These are phyloP conservation scores for Tulasnella sp. DNA, from an alignment of 768 basidiomycete genomes.

Conservation along the genomic window DNA sequence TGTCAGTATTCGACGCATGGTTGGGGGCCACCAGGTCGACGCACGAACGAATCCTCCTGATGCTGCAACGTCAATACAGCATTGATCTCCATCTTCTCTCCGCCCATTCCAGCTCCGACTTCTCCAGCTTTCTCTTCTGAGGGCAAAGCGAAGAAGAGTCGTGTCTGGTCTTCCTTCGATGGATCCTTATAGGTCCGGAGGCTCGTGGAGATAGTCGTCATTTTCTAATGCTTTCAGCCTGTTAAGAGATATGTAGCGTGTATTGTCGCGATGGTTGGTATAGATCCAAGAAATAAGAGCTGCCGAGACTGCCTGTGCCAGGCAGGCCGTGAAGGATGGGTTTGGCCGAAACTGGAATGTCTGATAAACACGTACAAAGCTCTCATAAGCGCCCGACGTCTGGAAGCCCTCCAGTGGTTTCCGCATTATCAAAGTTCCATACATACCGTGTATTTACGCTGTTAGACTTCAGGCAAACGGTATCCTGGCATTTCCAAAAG, in stretches of 20 bases:
- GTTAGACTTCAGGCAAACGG: too few relatives aligned
- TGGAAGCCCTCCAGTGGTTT: background rate
- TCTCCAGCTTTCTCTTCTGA: conserved; percentile 30
- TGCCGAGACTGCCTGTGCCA: background rate
- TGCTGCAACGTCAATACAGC: conserved; percentile 78
- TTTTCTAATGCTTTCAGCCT: background rate
- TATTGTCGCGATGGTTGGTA: background rate
- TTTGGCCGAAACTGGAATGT: background rate
- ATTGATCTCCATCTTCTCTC: conserved; percentile 76
- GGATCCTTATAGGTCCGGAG: conserved; percentile 90
- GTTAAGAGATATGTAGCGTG: background rate
- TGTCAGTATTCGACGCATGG: background rate
- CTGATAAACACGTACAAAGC: background rate
- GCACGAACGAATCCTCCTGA: conserved; percentile 88
- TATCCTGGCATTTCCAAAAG: too few relatives aligned
- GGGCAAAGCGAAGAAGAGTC: conserved; percentile 83
- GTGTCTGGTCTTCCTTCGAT: conserved; percentile 73
- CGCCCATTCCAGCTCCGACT: conserved; percentile 20
- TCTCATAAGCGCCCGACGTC: background rate
- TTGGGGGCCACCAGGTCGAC: conserved; percentile 32
- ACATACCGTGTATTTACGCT: background rate
- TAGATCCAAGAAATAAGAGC: background rate
- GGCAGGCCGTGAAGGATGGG: background rate
- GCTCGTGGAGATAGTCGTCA: conserved; percentile 37
- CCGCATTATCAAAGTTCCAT: background rate